These are phyloP conservation scores for Hypsizygus ulmarius DNA, from an alignment of 1,284 basidiomycete species.

Conservation along the genomic window DNA sequence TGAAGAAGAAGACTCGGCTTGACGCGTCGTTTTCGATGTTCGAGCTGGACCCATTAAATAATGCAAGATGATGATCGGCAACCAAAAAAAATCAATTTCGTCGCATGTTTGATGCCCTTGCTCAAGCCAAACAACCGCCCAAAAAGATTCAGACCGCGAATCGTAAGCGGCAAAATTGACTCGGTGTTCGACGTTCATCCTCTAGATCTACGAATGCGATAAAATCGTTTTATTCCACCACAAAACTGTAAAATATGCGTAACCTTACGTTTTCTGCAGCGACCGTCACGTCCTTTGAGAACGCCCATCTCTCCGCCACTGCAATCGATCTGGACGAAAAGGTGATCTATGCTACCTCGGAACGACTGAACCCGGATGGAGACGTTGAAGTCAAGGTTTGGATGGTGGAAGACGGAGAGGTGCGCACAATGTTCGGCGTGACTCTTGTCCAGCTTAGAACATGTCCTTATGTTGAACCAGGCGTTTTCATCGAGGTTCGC, in stretches of 20 bases:
- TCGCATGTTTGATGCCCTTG: conserved; percentile 7
- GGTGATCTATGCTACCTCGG: conserved; percentile 58
- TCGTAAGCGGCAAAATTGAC: neutral
- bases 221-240: conserved; percentile 2
- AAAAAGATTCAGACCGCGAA: conserved; percentile 17
- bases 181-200: neutral
- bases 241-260: conserved; percentile 29
- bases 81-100: conserved; percentile 1
- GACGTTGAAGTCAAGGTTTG: conserved; percentile 62
- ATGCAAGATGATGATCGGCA: conserved; percentile 1
- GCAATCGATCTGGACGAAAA: conserved; percentile 70
- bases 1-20: conserved; percentile 27
- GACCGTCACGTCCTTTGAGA: conserved; percentile 25
- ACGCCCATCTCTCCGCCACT: conserved; percentile 42
- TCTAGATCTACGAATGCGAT: conserved; percentile 11
- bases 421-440: conserved; percentile 10
- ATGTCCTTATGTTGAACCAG: conserved; percentile 2
- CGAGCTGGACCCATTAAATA: conserved; percentile 34
- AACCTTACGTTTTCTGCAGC: conserved; percentile 44
- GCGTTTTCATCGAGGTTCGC: conserved; percentile 27
- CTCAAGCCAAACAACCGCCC: conserved; percentile 15
- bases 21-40: conserved; percentile 21
- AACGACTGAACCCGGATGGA: conserved; percentile 46
- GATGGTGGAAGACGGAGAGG: conserved; percentile 35
- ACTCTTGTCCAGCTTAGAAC: neutral